Conservation (phyloP, 371 early-diverging fungal species). For the Cokeromyces recurvatus region DNA sequence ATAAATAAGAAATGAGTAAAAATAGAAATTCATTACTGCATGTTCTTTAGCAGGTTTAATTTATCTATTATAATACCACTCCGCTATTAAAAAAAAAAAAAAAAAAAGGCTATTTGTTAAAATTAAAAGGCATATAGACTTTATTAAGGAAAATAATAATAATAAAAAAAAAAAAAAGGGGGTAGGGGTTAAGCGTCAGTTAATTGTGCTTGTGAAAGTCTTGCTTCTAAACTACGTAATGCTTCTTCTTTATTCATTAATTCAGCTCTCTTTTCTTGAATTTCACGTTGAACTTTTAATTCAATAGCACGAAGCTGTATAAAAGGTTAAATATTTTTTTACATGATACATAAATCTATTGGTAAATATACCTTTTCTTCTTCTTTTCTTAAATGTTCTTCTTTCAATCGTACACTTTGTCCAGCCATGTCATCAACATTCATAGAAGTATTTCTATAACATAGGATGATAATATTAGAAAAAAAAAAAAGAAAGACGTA, state of each 20-base stretch:
- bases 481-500: not conserved
- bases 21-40: not conserved
- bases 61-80: too few relatives aligned
- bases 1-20: not conserved
- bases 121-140: too few relatives aligned
- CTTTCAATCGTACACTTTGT: conserved; percentile 50
- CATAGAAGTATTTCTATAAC: conserved; percentile 31
- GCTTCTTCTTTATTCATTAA: conserved; percentile 56
- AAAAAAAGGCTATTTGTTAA: too few relatives aligned
- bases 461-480: not conserved
- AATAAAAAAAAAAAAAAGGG: too few relatives aligned
- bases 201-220: conserved; percentile 46
- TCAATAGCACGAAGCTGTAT: conserved; percentile 59
- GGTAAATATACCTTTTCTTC: conserved; percentile 48
- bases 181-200: conserved; percentile 30
- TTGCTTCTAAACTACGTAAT: conserved; percentile 49
- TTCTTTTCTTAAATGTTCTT: conserved; percentile 59
- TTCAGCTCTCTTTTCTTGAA: conserved; percentile 56
- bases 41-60: not conserved
- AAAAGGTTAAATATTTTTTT: too few relatives aligned
- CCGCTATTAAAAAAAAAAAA: too few relatives aligned
- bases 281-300: conserved; percentile 54
- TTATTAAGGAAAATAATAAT: too few relatives aligned
- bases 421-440: conserved; percentile 52
- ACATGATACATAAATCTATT: not conserved